These are phyloP conservation scores for Anisogramma anomala DNA, from an alignment of 2,329 filamentous ascomycete genomes.

Conservation along the genomic window DNA sequence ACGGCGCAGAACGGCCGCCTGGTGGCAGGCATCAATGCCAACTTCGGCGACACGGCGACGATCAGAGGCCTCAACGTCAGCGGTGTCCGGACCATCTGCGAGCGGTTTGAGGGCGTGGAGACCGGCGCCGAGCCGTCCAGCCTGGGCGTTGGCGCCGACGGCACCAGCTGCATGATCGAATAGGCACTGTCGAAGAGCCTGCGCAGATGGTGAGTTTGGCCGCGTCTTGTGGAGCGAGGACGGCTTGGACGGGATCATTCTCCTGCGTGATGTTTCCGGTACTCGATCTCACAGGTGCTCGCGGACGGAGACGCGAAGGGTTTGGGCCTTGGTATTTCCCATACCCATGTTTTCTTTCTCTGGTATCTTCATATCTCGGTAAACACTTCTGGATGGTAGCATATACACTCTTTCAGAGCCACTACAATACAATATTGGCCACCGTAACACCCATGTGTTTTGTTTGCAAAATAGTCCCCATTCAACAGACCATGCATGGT, in stretches of 20 bases:
- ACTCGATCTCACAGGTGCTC: too few relatives aligned
- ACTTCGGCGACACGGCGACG: slow-evolving; percentile 21
- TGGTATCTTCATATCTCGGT: not conserved
- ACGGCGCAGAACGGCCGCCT: slow-evolving; percentile 20
- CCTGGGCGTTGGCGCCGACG: slow-evolving; percentile 10
- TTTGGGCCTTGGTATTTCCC: slow-evolving; percentile 1
- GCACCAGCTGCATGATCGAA: slow-evolving; percentile 11
- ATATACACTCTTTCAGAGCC: too few relatives aligned
- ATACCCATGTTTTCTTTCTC: slow-evolving; percentile 1
- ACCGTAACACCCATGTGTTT: too few relatives aligned
- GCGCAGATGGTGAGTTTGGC: not conserved
- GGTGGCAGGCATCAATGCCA: slow-evolving; percentile 10
- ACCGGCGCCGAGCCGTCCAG: slow-evolving; percentile 13
- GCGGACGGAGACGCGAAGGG: too few relatives aligned
- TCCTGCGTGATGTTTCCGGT: too few relatives aligned
- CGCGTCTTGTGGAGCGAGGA: not conserved
- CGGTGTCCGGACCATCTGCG: slow-evolving; percentile 12
- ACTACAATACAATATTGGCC: too few relatives aligned
- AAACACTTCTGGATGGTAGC: slow-evolving; percentile 5
- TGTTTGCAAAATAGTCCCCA: too few relatives aligned
- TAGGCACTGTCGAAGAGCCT: too few relatives aligned
- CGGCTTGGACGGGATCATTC: too few relatives aligned
- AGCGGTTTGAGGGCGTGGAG: slow-evolving; percentile 12
- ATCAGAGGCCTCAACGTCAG: slow-evolving; percentile 11
- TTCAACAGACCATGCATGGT: too few relatives aligned